These are phyloP conservation scores for Debaryomyces prosopidis DNA, from an alignment of 805 yeast genomes.

Conservation along the genomic window DNA sequence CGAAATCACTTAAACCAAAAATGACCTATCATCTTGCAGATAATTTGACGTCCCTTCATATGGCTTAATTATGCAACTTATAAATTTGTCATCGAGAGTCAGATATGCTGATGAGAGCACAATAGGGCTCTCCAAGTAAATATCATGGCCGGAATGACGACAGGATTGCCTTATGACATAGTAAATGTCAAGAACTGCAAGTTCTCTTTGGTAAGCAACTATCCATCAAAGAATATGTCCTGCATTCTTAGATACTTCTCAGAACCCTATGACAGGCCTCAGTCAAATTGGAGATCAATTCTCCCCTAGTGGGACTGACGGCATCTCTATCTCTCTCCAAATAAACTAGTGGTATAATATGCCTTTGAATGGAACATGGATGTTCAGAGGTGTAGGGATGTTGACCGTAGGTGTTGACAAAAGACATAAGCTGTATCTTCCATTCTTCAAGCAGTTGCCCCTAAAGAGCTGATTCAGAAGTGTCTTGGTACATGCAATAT, in stretches of 20 bases:
- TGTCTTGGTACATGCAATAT: neutral
- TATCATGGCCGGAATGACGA: neutral
- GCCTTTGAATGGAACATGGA: neutral
- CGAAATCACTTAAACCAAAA: slow-evolving; percentile 4
- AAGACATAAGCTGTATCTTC: neutral
- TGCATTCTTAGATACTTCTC: neutral
- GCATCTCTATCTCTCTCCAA: neutral
- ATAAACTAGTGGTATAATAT: neutral
- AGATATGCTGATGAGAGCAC: neutral
- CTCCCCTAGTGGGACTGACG: neutral
- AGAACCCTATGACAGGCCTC: neutral
- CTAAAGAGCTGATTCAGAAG: neutral
- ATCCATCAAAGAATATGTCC: neutral
- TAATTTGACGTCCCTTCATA: neutral
- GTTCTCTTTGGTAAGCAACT: neutral
- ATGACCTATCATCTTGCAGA: neutral
- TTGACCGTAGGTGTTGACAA: neutral
- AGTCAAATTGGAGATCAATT: too few relatives aligned
- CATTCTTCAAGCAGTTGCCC: neutral
- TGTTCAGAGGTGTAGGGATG: neutral
- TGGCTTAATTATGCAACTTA: neutral
- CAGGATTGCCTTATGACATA: neutral
- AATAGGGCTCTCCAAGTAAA: neutral
- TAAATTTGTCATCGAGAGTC: neutral
- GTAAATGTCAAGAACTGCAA: neutral